Evolutionary conservation across 2,329 filamentous ascomycete species (phyloP).

Genomic region (Escovopsis sp.): DNA sequence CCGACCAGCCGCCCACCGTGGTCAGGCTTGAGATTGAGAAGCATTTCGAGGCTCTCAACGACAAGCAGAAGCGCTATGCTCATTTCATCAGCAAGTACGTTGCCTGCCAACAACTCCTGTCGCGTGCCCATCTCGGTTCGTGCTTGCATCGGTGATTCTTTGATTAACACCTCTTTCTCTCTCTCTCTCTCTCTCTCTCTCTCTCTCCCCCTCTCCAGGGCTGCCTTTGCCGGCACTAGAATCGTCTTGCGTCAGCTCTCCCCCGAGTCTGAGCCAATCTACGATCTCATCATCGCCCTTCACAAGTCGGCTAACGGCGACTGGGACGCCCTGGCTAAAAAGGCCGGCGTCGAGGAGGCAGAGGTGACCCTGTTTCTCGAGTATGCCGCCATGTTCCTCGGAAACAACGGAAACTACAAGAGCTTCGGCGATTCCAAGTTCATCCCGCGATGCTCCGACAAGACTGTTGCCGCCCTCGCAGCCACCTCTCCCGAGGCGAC

Average conservation of each 20-base stretch:
- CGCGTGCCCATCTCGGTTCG: no score
- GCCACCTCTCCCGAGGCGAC: slow-evolving; percentile 44
- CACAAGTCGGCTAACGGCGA: slow-evolving; percentile 53
- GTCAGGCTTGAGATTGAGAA: slow-evolving; percentile 82
- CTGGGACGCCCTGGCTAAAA: slow-evolving; percentile 52
- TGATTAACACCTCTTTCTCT: no score
- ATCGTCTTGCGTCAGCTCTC: slow-evolving; percentile 71
- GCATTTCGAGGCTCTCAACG: slow-evolving; percentile 67
- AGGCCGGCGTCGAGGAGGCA: slow-evolving; percentile 48
- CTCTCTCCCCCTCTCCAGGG: slow-evolving; percentile 29
- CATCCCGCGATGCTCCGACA: slow-evolving; percentile 53
- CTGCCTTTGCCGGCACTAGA: slow-evolving; percentile 61
- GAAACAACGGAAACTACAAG: slow-evolving; percentile 76
- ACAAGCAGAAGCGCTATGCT: slow-evolving; percentile 76
- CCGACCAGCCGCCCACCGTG: slow-evolving; percentile 78
- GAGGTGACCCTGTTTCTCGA: slow-evolving; percentile 57
- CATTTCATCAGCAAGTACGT: slow-evolving; percentile 71
- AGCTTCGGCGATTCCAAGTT: slow-evolving; percentile 79
- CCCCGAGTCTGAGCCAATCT: slow-evolving; percentile 67
- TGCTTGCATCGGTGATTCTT: no score
- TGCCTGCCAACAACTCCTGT: background rate
- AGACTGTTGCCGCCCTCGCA: slow-evolving; percentile 50
- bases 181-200: background rate
- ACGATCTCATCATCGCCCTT: slow-evolving; percentile 63
- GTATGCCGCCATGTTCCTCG: slow-evolving; percentile 65